phyloP scores from a whole-genome alignment of 2,329 filamentous ascomycete genomes.

The Aspergillus latus region DNA sequence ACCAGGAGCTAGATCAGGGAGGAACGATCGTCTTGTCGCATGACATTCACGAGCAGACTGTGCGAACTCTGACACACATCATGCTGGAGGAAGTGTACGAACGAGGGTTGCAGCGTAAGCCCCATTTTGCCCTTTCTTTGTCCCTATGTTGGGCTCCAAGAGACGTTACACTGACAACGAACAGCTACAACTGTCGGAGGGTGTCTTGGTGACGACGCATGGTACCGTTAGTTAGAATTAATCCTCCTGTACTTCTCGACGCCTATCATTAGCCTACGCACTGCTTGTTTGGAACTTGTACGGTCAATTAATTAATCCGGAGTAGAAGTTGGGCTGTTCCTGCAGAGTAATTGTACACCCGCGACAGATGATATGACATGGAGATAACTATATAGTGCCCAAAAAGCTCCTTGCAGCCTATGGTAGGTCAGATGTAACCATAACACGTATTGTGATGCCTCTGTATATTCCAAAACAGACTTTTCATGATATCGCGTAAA shows the following conservation, averaged over 20 bases:
- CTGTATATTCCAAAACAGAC: slow-evolving; percentile 1
- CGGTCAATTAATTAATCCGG: background rate
- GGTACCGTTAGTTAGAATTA: slow-evolving; percentile 46
- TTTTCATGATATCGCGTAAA: slow-evolving; percentile 10
- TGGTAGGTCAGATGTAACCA: background rate
- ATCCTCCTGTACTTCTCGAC: background rate
- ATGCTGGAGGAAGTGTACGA: slow-evolving; percentile 40
- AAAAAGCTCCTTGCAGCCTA: background rate
- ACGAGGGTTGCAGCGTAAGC: slow-evolving; percentile 42
- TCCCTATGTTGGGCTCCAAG: background rate
- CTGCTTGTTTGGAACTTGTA: background rate
- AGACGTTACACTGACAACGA: background rate
- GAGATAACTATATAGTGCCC: background rate
- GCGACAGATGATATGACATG: background rate
- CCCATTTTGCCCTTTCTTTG: background rate
- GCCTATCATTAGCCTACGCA: background rate
- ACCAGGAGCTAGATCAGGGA: slow-evolving; percentile 31
- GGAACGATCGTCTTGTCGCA: slow-evolving; percentile 38
- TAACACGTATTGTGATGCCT: background rate
- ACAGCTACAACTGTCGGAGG: slow-evolving; percentile 57
- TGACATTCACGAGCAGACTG: slow-evolving; percentile 41
- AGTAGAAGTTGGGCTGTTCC: background rate
- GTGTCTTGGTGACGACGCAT: slow-evolving; percentile 56
- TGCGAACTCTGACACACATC: slow-evolving; percentile 29
- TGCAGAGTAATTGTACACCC: background rate